Evolutionary conservation across 345 rosid species (phyloP).

Genomic region (Clarkia xantiana): DNA sequence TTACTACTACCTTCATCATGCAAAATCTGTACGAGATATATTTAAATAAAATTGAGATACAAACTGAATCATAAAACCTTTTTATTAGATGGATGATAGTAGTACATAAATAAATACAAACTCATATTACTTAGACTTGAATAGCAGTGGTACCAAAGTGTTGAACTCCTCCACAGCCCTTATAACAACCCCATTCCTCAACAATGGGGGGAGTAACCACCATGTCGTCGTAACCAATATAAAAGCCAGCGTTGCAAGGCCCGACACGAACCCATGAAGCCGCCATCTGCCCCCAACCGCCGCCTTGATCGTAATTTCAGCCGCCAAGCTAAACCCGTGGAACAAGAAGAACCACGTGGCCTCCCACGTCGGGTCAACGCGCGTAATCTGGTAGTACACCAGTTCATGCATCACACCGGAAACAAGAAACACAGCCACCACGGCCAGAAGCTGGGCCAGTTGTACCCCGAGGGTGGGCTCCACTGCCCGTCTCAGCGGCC

Average conservation of each 20-base stretch:
- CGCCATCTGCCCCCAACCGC: conserved; percentile 32
- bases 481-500: conserved; percentile 16
- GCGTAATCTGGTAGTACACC: background rate
- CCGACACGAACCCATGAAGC: conserved; percentile 23
- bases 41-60: too few species aligned
- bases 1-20: too few species aligned
- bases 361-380: conserved; percentile 6
- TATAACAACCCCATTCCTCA: conserved; percentile 8
- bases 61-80: too few species aligned
- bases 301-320: background rate
- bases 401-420: conserved; percentile 6
- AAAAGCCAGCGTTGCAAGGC: conserved; percentile 19
- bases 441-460: conserved; percentile 15
- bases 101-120: too few species aligned
- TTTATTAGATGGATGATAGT: too few species aligned
- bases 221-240: conserved; percentile 9
- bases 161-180: conserved; percentile 17
- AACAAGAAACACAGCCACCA: conserved; percentile 13
- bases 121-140: too few species aligned
- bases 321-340: conserved; percentile 3
- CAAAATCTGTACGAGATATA: too few species aligned
- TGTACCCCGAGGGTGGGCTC: conserved; percentile 7
- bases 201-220: conserved; percentile 19
- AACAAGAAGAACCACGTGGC: conserved; percentile 7
- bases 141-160: too few species aligned